Evolutionary conservation across 176 grass and related monocot genomes (phyloP), one percentile per base, ranked within the genome.

Genomic region (Avena insularis): DNA sequence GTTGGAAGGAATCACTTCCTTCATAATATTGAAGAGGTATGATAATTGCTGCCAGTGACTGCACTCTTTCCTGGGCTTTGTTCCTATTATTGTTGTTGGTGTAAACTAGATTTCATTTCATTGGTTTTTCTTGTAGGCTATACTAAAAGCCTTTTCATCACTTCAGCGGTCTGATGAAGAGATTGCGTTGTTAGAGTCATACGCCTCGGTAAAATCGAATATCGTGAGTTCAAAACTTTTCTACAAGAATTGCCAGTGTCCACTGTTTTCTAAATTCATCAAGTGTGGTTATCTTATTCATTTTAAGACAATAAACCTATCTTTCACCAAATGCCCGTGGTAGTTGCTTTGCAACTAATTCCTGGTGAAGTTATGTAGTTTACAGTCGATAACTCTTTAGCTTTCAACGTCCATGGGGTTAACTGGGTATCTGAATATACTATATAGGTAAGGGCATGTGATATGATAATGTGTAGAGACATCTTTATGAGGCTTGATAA

Each of bases 1-100:
- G 97, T 96, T 75, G 97, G 97, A 81, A 96, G 89, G 88, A 98
- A 98, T 76, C 97, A 98, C 82, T 98, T 94, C 77, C 80, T 96
- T 48, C 96, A 85, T 85, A 98, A 98, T 91, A 88, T 98, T 87
- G 97, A 98, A 93, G 88, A 92, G 90, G 97, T 88, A 86, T 23
- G 67, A 43, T 86, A 54, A 35, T 68, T 78, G 49, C 12, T 53
- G 31, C 49, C 90, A 58, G 59, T 89, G 47, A 68, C 9, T 83
- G 48, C 59, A 17, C 29, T 9, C 5, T 8, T 67, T 80, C 31
- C 35, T 77, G 62, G 77, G 47, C 77, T 47, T 25, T 86, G n/a
- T 79, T 86, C 46, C 54, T 78, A 59, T 56, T 59, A 70, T 29
- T 75, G 3, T 59, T 53, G 70, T 21, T 83, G 54, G 14, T 55